Evolutionary conservation across 129 eudicot genomes (phyloP).

Genomic region (Mikania micrantha): DNA sequence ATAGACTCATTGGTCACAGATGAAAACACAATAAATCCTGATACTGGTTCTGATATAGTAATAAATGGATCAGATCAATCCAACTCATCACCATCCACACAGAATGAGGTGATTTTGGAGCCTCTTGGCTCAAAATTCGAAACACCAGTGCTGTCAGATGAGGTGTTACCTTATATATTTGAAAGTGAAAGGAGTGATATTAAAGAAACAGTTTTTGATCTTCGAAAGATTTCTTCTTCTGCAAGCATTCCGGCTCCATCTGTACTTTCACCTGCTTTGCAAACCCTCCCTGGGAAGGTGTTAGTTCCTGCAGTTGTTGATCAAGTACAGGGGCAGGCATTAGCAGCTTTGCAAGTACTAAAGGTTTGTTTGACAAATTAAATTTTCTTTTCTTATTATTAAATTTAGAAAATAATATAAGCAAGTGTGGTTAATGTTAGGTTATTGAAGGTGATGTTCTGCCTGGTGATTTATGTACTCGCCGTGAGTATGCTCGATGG

Average conservation of each 20-base stretch:
- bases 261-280: constrained; percentile 70
- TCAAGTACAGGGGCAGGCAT: constrained; percentile 87
- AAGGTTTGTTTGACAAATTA: constrained; percentile 44
- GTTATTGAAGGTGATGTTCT: constrained; percentile 91
- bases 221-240: constrained; percentile 41
- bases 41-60: constrained; percentile 27
- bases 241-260: constrained; percentile 91
- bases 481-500: constrained; percentile 99
- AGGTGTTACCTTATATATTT: constrained; percentile 31
- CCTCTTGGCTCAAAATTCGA: constrained; percentile 24
- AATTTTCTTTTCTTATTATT: background rate
- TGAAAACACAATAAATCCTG: constrained; percentile 18
- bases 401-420: constrained; percentile 2
- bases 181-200: constrained; percentile 31
- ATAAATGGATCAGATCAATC: constrained; percentile 25
- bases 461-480: constrained; percentile 88
- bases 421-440: constrained; percentile 35
- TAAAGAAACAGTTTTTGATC: constrained; percentile 35
- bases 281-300: constrained; percentile 67
- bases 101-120: constrained; percentile 28
- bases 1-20: constrained; percentile 20
- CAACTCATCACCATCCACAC: constrained; percentile 25
- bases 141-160: constrained; percentile 27
- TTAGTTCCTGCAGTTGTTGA: constrained; percentile 86
- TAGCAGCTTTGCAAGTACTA: constrained; percentile 86